Evolutionary conservation across 2,329 filamentous ascomycete genomes (phyloP), one percentile per base, ranked within the genome.

Genomic region (Stenocarpella maydis): DNA sequence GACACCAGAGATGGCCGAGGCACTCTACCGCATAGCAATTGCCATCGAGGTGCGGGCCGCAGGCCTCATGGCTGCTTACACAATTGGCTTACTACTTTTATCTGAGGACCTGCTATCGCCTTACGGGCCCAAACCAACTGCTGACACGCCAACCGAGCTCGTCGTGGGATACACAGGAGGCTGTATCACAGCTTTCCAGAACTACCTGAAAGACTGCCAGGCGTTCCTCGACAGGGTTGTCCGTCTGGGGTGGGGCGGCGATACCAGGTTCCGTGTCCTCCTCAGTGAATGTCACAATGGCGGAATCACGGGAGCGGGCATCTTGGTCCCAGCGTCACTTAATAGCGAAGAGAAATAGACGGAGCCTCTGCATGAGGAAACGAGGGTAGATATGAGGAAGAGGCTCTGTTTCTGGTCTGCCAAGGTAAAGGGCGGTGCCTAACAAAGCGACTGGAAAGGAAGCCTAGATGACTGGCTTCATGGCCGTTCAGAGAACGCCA

Each of bases 91-190:
- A 4, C 80, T 95, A 26, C 87, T 86, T 8, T 88, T 90, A 65
- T 90, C 91, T 0, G 90, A 87, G 1, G 92, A 95, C 74, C 84
- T 95, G 15, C 82, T 76, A 21, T 2, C n/a, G 19, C 17, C 26
- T 21, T 7, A 7, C 52, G 9, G 8, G 31, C 47, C 45, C 6
- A 26, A 12, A 24, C 2, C n/a, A 5, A 7, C 41, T 21, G 4
- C 3, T 37, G 24, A 37, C 4, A 28, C 3, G 4, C 70, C 71
- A 41, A 74, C 81, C 71, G 90, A 93, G 74, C 78, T 95, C 37
- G 89, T 93, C 1, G 91, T 95, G 26, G 92, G 92, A 1, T 95
- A 93, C 76, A 94, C 92, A 0, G 92, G 92, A 39, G 91, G 92
- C 8, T 94, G 92, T 75, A 95, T 95, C 70, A 87, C 90, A n/a